Evolutionary conservation across 305 asterid species (phyloP).

Genomic region (Plantago coronopus): DNA sequence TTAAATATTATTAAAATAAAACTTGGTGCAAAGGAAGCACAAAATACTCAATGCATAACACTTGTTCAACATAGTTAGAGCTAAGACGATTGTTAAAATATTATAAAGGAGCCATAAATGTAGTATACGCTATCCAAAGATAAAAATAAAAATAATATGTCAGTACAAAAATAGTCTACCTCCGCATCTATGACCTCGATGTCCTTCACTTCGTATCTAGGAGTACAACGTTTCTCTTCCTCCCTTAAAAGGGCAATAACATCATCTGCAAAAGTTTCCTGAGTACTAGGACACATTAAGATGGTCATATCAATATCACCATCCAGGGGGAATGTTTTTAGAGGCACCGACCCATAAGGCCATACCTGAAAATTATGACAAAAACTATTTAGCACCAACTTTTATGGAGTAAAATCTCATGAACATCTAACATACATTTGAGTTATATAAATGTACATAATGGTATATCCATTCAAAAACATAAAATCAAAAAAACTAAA

Average conservation of each 20-base stretch:
- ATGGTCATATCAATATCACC: constrained; percentile 92
- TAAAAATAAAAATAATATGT: too few species aligned
- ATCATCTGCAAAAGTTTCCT: constrained; percentile 51
- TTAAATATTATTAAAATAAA: neutral
- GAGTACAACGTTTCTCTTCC: constrained; percentile 56
- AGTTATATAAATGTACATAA: too few species aligned
- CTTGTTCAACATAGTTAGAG: too few species aligned
- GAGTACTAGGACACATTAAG: constrained; percentile 44
- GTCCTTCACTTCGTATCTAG: constrained; percentile 68
- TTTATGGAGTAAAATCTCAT: too few species aligned
- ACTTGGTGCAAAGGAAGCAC: neutral
- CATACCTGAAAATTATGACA: constrained; percentile 45
- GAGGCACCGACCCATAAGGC: constrained; percentile 89
- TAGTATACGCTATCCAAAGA: too few species aligned
- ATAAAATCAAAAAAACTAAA: too few species aligned
- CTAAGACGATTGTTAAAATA: too few species aligned
- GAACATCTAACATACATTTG: too few species aligned
- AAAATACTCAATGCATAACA: neutral
- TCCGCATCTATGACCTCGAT: constrained; percentile 89
- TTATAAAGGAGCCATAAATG: too few species aligned
- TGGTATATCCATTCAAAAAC: too few species aligned
- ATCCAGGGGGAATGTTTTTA: constrained; percentile 88
- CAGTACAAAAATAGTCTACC: constrained; percentile 33
- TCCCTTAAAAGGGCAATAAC: constrained; percentile 60
- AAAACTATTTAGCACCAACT: neutral